Evolutionary conservation across 768 basidiomycete genomes (phyloP).

Genomic region (Trichaptum fuscoviolaceum): DNA sequence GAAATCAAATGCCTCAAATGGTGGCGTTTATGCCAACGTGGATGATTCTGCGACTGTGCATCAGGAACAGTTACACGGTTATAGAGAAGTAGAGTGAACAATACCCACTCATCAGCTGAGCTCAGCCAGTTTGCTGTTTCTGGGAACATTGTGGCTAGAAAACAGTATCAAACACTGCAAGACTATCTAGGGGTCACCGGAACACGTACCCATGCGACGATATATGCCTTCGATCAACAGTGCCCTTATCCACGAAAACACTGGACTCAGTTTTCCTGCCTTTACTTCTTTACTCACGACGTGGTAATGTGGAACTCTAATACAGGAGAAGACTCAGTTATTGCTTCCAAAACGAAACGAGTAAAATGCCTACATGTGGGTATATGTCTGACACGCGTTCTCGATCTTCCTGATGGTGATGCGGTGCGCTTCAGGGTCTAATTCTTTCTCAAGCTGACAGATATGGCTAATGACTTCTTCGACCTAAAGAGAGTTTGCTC

Average conservation of each 20-base stretch:
- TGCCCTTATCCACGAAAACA: constrained; percentile 39
- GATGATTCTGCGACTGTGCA: constrained; percentile 36
- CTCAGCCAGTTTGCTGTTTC: constrained; percentile 55
- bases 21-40: constrained; percentile 52
- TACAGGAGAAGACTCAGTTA: background rate
- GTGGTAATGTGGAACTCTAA: constrained; percentile 54
- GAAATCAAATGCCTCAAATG: constrained; percentile 27
- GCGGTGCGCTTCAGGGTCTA: constrained; percentile 28
- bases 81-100: background rate
- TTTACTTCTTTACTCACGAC: constrained; percentile 37
- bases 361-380: constrained; percentile 48
- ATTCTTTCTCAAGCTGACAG: constrained; percentile 40
- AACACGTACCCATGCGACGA: constrained; percentile 45
- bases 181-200: background rate
- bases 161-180: constrained; percentile 4
- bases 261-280: constrained; percentile 27
- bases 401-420: constrained; percentile 37
- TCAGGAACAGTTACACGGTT: constrained; percentile 2
- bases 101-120: constrained; percentile 49
- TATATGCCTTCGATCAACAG: constrained; percentile 61
- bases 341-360: background rate
- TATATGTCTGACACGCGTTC: constrained; percentile 33
- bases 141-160: constrained; percentile 52
- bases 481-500: constrained; percentile 22
- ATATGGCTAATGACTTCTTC: constrained; percentile 47